Conservation (phyloP, 352 stramenopile species). For the Plasmopara muralis region DNA sequence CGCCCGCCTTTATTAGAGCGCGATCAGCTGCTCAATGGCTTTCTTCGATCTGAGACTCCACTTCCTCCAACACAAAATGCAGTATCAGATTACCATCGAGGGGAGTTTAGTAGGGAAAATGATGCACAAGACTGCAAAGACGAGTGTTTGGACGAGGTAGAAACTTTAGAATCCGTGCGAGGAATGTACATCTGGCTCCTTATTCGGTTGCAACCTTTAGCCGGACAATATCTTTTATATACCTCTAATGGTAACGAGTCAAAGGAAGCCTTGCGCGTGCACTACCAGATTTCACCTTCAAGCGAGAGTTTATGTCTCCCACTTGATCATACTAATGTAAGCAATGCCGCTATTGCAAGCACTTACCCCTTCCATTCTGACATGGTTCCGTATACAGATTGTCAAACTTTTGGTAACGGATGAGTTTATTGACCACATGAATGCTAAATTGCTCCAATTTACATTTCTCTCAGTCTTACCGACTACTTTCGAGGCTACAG, state of each 20-base stretch:
- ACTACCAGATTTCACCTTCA: conserved; percentile 45
- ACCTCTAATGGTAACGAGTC: background rate
- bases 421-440: conserved; percentile 35
- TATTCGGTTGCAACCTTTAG: conserved; percentile 34
- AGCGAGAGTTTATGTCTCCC: conserved; percentile 50
- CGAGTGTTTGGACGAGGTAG: conserved; percentile 1
- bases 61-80: conserved; percentile 5
- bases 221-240: background rate
- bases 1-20: conserved; percentile 28
- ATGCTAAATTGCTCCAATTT: conserved; percentile 35
- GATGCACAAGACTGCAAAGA: conserved; percentile 10
- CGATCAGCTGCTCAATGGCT: conserved; percentile 23
- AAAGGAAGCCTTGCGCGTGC: conserved; percentile 22
- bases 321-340: conserved; percentile 49
- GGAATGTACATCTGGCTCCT: conserved; percentile 45
- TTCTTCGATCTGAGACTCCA: conserved; percentile 29
- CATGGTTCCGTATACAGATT: conserved; percentile 16
- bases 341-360: conserved; percentile 1
- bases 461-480: conserved; percentile 28
- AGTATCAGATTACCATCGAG: background rate
- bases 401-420: conserved; percentile 53
- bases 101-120: background rate
- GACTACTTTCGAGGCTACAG: background rate
- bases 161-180: conserved; percentile 14
- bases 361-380: background rate